phyloP scores from a whole-genome alignment of 2,329 filamentous ascomycete species.

The Tolypocladium guangdongense region DNA sequence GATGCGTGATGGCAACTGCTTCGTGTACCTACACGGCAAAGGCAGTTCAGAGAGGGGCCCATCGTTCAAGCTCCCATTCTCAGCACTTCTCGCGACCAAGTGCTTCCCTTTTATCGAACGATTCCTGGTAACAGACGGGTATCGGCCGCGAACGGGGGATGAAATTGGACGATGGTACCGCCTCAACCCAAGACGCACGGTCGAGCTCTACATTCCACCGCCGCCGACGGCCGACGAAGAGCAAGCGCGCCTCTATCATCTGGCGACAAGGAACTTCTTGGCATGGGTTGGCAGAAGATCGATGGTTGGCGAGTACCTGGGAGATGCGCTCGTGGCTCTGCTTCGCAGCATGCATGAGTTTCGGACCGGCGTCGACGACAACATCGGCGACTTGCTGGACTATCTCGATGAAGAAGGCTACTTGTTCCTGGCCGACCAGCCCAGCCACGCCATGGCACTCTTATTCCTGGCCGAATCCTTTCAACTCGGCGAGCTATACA shows the following conservation, averaged over 20 bases:
- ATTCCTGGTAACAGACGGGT: conserved; percentile 28
- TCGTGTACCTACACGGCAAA: conserved; percentile 56
- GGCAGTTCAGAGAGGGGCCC: conserved; percentile 55
- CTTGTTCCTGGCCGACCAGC: conserved; percentile 51
- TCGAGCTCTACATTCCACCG: conserved; percentile 63
- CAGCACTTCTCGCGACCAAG: conserved; percentile 41
- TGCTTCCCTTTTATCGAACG: conserved; percentile 50
- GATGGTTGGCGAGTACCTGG: conserved; percentile 57
- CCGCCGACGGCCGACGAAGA: conserved; percentile 41
- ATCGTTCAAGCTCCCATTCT: conserved; percentile 55
- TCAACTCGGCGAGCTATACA: conserved; percentile 53
- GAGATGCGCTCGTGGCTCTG: conserved; percentile 52
- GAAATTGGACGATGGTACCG: conserved; percentile 22
- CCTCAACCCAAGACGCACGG: conserved; percentile 17
- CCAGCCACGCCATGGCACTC: conserved; percentile 57
- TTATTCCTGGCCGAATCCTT: conserved; percentile 59
- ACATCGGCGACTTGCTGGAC: conserved; percentile 47
- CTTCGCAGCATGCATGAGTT: conserved; percentile 54
- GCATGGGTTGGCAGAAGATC: conserved; percentile 57
- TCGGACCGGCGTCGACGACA: conserved; percentile 41
- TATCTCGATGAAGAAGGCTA: conserved; percentile 65
- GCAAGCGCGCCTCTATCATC: conserved; percentile 49
- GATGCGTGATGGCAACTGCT: conserved; percentile 56
- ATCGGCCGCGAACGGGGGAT: conserved; percentile 10
- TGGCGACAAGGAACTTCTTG: conserved; percentile 65